These are phyloP conservation scores for Metarhizium sp. DNA, from an alignment of 2,329 filamentous ascomycete genomes.

Conservation along the genomic window DNA sequence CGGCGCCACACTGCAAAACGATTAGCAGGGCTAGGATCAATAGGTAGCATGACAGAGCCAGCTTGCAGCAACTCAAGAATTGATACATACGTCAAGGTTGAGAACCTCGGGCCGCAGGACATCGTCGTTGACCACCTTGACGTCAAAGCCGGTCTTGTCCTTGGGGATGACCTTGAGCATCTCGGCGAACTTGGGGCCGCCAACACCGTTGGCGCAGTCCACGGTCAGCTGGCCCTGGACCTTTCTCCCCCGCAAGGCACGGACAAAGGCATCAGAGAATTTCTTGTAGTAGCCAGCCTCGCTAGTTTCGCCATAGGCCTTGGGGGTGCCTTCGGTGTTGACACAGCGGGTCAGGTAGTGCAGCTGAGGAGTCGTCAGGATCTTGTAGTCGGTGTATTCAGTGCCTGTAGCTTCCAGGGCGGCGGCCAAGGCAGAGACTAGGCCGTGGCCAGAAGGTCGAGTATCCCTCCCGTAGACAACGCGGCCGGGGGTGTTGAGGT, in stretches of 20 bases:
- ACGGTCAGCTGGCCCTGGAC: constrained; percentile 68
- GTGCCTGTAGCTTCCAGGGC: constrained; percentile 68
- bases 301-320: constrained; percentile 80
- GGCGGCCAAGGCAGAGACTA: constrained; percentile 70
- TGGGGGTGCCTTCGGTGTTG: constrained; percentile 82
- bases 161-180: constrained; percentile 74
- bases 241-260: constrained; percentile 69
- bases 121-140: constrained; percentile 87
- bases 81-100: constrained; percentile 65
- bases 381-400: constrained; percentile 75
- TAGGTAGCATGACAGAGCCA: neutral
- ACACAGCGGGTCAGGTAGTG: constrained; percentile 93
- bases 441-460: constrained; percentile 76
- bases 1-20: constrained; percentile 67
- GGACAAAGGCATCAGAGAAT: constrained; percentile 73
- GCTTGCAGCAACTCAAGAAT: neutral
- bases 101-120: constrained; percentile 81
- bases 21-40: neutral
- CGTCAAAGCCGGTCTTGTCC: constrained; percentile 61
- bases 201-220: constrained; percentile 95
- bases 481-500: constrained; percentile 59
- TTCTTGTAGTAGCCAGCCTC: constrained; percentile 96
- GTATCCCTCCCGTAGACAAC: constrained; percentile 92
- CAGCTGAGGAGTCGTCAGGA: constrained; percentile 92
- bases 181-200: constrained; percentile 81